These are phyloP conservation scores for Globisporangium canariense DNA, from an alignment of 352 stramenopile genomes.

Conservation along the genomic window DNA sequence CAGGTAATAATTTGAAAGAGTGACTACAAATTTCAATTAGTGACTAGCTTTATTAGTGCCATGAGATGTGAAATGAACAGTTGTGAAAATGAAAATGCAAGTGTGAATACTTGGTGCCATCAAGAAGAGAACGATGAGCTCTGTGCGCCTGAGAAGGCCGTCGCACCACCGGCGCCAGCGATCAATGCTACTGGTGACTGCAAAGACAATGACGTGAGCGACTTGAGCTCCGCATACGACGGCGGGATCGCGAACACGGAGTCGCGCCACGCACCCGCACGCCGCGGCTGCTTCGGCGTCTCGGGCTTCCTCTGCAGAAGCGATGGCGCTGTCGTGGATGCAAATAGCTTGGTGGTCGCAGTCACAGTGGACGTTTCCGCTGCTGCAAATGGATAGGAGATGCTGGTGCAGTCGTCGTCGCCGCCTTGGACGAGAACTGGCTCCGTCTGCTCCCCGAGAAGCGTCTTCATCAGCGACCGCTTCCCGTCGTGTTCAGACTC, in stretches of 20 bases:
- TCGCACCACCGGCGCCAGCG: not conserved
- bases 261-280: conserved; percentile 14
- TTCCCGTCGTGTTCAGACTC: not conserved
- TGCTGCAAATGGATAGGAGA: too few species aligned
- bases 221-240: conserved; percentile 14
- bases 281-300: conserved; percentile 8
- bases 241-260: conserved; percentile 18
- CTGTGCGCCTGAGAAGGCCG: not conserved
- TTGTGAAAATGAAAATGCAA: not conserved
- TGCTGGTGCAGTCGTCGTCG: not conserved
- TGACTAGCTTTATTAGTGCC: not conserved
- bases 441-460: conserved; percentile 9
- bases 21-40: not conserved
- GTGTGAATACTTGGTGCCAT: not conserved
- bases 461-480: conserved; percentile 7
- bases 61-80: not conserved
- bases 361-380: not conserved
- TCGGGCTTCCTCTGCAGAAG: not conserved
- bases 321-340: not conserved
- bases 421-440: not conserved
- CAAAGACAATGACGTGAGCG: conserved; percentile 2
- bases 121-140: not conserved
- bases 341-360: conserved; percentile 17
- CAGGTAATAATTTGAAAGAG: not conserved
- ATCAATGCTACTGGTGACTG: not conserved